Evolutionary conservation across 495 filamentous ascomycete species (phyloP), one percentile per base, ranked within the genome.

Genomic region (Elaphomyces granulatus): DNA sequence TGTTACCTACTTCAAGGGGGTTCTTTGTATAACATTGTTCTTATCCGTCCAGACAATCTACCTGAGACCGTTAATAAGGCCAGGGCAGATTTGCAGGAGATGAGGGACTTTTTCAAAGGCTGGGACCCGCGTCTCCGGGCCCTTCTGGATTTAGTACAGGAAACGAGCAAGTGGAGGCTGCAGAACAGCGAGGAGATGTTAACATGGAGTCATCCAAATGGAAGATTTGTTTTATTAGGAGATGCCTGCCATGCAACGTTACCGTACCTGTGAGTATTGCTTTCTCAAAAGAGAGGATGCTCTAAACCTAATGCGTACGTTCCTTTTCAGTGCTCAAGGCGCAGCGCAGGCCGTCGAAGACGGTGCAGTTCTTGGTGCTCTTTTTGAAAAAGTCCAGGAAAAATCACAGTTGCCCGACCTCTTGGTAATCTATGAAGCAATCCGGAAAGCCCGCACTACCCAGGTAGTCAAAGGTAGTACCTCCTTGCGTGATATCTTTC

Each of bases 41-140:
- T 84, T 2, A 47, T 83, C 9, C 73, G 77, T 15, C 81, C 81
- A 1, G 81, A 86, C 48, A 72, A 78, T 46, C 58, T 84, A 37
- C 78, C 77, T 1, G 54, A 53, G 15, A 56, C 60, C 14, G 48
- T 71, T 3, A 65, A 57, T 10, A 70, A 60, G 3, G 45, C 61
- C 4, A 55, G 66, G 35, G 75, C 69, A 2, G 64, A 67, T 32
- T 47, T 74, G 12, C 65, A 68, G 31, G 75, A 79, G 46, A 77
- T 80, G 74, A 50, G 63, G 45, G 57, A 58, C 0, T 48, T 72
- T 15, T 77, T 69, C 34, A 52, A 58, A 40, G 58, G 46, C 23
- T 77, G 75, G 73, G 63, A 66, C 45, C 56, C 58, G 19, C 54
- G 55, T 15, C 59, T 75, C 31, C 60, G 48, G 12, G 62, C 63